Evolutionary conservation across 176 grass and related monocot species (phyloP).

Genomic region (Cenchrus fungigraminus): DNA sequence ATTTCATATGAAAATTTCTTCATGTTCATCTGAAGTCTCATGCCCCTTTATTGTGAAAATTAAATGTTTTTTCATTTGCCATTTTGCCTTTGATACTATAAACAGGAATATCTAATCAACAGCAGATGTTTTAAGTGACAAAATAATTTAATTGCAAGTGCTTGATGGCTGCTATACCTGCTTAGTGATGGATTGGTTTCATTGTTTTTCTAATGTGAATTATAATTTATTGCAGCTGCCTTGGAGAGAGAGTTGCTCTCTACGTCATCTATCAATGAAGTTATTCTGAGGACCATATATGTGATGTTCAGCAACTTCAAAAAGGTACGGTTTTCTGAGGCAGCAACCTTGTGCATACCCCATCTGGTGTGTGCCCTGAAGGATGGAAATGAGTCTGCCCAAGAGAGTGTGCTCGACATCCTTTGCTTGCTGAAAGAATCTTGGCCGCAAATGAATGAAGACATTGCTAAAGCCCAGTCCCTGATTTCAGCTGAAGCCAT

Average conservation of each 20-base stretch:
- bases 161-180: neutral
- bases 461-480: conserved; percentile 89
- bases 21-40: conserved; percentile 28
- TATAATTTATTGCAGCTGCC: conserved; percentile 61
- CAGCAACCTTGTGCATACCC: conserved; percentile 91
- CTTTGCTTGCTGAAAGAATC: conserved; percentile 95
- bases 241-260: conserved; percentile 85
- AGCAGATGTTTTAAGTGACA: conserved; percentile 14
- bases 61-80: neutral
- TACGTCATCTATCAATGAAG: conserved; percentile 78
- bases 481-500: conserved; percentile 94
- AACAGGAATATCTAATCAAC: conserved; percentile 13
- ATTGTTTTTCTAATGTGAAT: conserved; percentile 43
- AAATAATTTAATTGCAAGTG: conserved; percentile 16
- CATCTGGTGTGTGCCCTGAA: conserved; percentile 84
- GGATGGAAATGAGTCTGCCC: conserved; percentile 77
- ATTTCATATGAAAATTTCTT: conserved; percentile 20
- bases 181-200: neutral
- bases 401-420: conserved; percentile 86
- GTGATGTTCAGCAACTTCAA: conserved; percentile 92
- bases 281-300: conserved; percentile 84
- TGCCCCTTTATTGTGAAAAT: conserved; percentile 20
- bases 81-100: conserved; percentile 8
- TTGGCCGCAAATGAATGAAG: conserved; percentile 92
- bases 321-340: conserved; percentile 88